phyloP scores from a whole-genome alignment of 306 rosid species.

The Fragaria nilgerrensis region DNA sequence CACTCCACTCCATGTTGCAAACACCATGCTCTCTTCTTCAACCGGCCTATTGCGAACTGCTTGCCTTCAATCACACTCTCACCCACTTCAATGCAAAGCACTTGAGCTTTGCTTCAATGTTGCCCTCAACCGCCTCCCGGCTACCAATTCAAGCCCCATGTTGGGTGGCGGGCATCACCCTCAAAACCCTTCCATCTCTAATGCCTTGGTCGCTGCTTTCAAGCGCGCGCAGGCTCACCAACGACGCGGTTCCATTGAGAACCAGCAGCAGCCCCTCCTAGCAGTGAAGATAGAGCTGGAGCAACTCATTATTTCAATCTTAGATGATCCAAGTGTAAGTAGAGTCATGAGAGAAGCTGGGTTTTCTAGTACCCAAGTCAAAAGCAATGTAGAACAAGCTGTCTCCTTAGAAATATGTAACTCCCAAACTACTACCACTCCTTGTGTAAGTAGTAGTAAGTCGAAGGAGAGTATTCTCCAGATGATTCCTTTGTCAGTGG shows the following conservation, averaged over 20 bases:
- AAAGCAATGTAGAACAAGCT: slow-evolving; percentile 84
- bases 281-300: slow-evolving; percentile 83
- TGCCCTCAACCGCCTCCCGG: slow-evolving; percentile 86
- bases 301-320: slow-evolving; percentile 81
- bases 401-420: slow-evolving; percentile 64
- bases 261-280: slow-evolving; percentile 83
- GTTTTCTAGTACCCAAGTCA: slow-evolving; percentile 78
- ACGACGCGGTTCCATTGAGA: slow-evolving; percentile 89
- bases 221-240: slow-evolving; percentile 98
- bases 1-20: slow-evolving; percentile 94
- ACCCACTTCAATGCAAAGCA: slow-evolving; percentile 97
- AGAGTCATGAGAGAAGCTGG: slow-evolving; percentile 96
- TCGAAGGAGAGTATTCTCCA: slow-evolving; percentile 40
- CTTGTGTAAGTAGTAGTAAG: slow-evolving; percentile 35
- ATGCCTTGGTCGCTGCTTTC: slow-evolving; percentile 96
- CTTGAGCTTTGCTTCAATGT: slow-evolving; percentile 97
- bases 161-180: slow-evolving; percentile 46
- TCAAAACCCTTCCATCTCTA: slow-evolving; percentile 74
- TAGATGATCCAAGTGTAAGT: slow-evolving; percentile 96
- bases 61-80: slow-evolving; percentile 89
- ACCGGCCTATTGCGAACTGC: slow-evolving; percentile 71
- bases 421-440: slow-evolving; percentile 41
- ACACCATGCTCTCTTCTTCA: slow-evolving; percentile 67
- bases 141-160: slow-evolving; percentile 73
- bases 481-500: neutral